Evolutionary conservation across 176 grass and related monocot species (phyloP).

Genomic region (Oryza longistaminata): DNA sequence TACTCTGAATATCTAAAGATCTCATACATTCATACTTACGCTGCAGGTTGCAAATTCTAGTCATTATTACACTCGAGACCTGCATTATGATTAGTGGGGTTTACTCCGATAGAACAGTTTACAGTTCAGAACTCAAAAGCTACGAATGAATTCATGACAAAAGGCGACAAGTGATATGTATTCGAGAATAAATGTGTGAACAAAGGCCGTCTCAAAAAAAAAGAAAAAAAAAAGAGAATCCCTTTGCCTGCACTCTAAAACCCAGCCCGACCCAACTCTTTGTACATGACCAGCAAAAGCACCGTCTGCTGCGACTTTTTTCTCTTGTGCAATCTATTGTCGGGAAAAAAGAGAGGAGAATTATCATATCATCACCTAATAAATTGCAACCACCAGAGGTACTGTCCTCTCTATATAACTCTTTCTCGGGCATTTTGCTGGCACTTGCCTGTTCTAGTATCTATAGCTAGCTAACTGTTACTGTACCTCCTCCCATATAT

Average conservation of each 20-base stretch:
- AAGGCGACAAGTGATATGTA: neutral
- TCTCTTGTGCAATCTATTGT: neutral
- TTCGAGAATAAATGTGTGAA: neutral
- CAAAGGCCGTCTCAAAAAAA: constrained; percentile 14
- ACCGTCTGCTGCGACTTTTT: constrained; percentile 3
- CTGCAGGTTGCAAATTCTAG: neutral
- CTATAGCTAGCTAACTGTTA: neutral
- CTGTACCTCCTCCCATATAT: neutral
- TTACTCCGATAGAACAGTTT: neutral
- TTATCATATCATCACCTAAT: constrained; percentile 56
- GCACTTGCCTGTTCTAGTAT: neutral
- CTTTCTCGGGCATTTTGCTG: neutral
- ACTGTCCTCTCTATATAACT: constrained; percentile 29
- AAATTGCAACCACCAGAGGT: constrained; percentile 31
- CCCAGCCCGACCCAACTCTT: constrained; percentile 68
- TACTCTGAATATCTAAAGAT: constrained; percentile 3
- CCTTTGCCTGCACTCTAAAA: constrained; percentile 88
- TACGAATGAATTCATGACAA: neutral
- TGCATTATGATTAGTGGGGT: neutral
- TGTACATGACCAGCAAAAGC: constrained; percentile 46
- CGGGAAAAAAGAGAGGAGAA: neutral
- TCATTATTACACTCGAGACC: neutral
- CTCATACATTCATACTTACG: neutral
- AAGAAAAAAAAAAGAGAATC: neutral
- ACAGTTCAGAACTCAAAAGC: neutral